These are phyloP conservation scores for Meredithiella fracta DNA, from an alignment of 2,329 filamentous ascomycete species.

Conservation along the genomic window DNA sequence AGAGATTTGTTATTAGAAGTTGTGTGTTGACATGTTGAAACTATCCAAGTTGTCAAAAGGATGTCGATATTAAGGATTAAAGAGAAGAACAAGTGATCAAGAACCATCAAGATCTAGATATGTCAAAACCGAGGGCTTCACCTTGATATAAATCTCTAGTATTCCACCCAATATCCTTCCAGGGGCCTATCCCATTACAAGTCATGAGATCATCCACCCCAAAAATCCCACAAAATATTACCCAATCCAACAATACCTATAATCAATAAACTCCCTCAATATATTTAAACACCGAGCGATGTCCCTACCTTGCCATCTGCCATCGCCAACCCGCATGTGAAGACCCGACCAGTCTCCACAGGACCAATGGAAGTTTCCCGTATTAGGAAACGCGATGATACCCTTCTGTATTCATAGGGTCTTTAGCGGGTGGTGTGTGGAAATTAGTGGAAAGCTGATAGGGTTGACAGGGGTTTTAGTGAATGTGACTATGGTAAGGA, in stretches of 20 bases:
- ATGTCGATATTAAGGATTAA: no score
- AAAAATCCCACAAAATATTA: neutral
- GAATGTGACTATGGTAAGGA: no score
- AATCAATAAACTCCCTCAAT: neutral
- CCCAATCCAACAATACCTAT: neutral
- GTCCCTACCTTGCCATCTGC: no score
- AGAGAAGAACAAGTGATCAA: no score
- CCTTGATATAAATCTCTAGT: neutral
- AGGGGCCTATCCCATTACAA: neutral
- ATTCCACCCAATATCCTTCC: neutral
- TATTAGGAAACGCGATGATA: neutral
- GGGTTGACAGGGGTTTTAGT: neutral
- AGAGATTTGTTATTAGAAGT: no score
- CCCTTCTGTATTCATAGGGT: neutral
- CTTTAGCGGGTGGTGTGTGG: neutral
- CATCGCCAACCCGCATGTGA: neutral
- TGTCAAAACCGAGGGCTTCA: neutral
- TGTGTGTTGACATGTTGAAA: no score
- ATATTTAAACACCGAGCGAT: no score
- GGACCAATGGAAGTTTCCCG: slow-evolving; percentile 3
- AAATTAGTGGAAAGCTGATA: neutral
- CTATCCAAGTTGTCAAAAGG: no score
- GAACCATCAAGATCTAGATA: no score
- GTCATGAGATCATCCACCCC: neutral
- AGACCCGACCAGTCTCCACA: neutral